Evolutionary conservation across 768 basidiomycete species (phyloP).

Genomic region (Terana coerulea): DNA sequence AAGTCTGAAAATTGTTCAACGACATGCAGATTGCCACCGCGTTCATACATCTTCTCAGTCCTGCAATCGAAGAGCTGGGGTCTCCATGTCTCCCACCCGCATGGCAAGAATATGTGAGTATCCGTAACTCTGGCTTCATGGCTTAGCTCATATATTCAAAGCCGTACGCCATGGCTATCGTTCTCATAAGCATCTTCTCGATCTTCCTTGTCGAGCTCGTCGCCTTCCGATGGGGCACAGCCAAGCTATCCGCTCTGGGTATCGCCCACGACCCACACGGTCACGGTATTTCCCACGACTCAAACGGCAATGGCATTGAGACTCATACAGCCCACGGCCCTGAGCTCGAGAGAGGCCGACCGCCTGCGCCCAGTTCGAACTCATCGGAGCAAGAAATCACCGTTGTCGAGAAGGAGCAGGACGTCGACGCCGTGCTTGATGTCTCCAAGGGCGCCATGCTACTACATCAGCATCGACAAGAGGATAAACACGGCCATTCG

Average conservation of each 20-base stretch:
- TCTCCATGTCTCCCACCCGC: conserved; percentile 63
- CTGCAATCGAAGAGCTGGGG: conserved; percentile 67
- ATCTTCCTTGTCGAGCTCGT: conserved; percentile 85
- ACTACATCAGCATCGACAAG: neutral
- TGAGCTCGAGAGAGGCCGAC: conserved; percentile 32
- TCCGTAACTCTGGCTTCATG: too few species aligned
- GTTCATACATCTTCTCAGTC: conserved; percentile 78
- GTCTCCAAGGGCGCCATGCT: neutral
- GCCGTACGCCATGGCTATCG: conserved; percentile 82
- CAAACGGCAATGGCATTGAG: neutral
- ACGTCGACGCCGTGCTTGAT: neutral
- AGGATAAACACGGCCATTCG: neutral
- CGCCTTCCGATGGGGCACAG: conserved; percentile 83
- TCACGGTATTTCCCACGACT: conserved; percentile 3
- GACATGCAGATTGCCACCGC: conserved; percentile 74
- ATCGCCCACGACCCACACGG: conserved; percentile 39
- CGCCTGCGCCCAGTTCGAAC: neutral
- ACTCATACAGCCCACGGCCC: conserved; percentile 70
- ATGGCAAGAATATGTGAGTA: conserved; percentile 77
- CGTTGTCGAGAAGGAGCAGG: neutral
- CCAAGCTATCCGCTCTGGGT: conserved; percentile 64
- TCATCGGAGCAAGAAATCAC: conserved; percentile 1
- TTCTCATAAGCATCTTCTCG: conserved; percentile 73
- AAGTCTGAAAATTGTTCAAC: neutral
- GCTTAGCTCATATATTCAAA: conserved; percentile 26